Conservation (phyloP, 176 grass and related monocot genomes). For the Stipa capillata region DNA sequence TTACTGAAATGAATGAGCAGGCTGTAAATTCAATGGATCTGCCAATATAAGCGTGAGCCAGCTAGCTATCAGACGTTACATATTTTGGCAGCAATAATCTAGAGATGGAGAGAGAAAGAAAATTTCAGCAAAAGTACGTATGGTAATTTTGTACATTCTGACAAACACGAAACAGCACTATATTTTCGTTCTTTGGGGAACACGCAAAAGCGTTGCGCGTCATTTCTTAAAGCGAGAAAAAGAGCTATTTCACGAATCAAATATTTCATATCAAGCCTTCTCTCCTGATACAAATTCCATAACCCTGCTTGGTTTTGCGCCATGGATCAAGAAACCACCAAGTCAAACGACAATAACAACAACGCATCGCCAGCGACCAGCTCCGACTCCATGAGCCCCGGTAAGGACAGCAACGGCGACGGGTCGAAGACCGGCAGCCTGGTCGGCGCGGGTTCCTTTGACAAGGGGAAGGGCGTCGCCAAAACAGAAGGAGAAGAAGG, state of each 20-base stretch:
- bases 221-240: neutral
- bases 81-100: neutral
- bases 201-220: neutral
- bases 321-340: slow-evolving; percentile 20
- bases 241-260: too few relatives aligned
- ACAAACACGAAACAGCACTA: neutral
- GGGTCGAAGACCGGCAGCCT: neutral
- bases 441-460: neutral
- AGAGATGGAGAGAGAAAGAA: neutral
- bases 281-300: neutral
- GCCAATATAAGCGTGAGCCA: too few relatives aligned
- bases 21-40: too few relatives aligned
- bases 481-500: neutral
- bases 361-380: neutral
- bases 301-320: neutral
- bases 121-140: neutral
- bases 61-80: neutral
- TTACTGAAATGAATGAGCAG: too few relatives aligned
- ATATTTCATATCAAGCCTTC: too few relatives aligned
- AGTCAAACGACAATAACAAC: neutral
- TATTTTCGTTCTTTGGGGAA: neutral
- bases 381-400: neutral
- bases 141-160: neutral
- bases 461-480: neutral
- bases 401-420: neutral